Evolutionary conservation across 345 rosid genomes (phyloP).

Genomic region (Aegle marmelos): DNA sequence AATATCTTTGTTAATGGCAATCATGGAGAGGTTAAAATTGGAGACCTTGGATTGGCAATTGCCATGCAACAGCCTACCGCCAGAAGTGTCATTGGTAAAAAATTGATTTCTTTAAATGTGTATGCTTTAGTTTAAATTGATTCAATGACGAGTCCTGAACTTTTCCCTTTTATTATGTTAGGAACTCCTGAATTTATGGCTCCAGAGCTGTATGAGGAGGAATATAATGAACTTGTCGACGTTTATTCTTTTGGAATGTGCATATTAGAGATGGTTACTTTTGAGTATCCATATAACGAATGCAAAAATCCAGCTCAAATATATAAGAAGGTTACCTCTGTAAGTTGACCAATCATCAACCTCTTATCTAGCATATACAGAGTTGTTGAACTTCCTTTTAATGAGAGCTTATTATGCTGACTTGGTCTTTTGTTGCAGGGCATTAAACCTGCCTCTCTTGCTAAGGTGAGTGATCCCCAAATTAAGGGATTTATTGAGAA

Average conservation of each 20-base stretch:
- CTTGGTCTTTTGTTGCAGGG: slow-evolving; percentile 39
- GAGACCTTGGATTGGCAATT: slow-evolving; percentile 69
- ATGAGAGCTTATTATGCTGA: not conserved
- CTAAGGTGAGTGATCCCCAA: slow-evolving; percentile 50
- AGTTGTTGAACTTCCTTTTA: slow-evolving; percentile 5
- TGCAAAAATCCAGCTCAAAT: slow-evolving; percentile 72
- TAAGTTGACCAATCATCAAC: slow-evolving; percentile 23
- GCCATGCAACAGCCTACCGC: slow-evolving; percentile 67
- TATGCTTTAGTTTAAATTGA: not conserved
- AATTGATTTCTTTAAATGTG: not conserved
- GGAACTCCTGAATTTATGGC: slow-evolving; percentile 85
- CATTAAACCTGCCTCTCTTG: slow-evolving; percentile 61
- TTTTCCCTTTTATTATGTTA: slow-evolving; percentile 8
- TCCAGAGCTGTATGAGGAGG: slow-evolving; percentile 76
- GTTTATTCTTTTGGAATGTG: slow-evolving; percentile 73
- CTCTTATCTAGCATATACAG: not conserved
- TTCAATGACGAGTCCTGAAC: not conserved
- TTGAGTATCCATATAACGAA: slow-evolving; percentile 66
- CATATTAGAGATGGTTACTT: slow-evolving; percentile 71
- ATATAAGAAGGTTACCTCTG: slow-evolving; percentile 61
- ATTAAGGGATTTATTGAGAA: slow-evolving; percentile 54
- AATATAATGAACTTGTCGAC: slow-evolving; percentile 67
- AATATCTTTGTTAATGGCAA: slow-evolving; percentile 65
- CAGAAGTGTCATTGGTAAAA: slow-evolving; percentile 56
- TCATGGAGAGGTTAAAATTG: slow-evolving; percentile 66